These are phyloP conservation scores for Mycena polygramma DNA, from an alignment of 768 basidiomycete genomes.

Conservation along the genomic window DNA sequence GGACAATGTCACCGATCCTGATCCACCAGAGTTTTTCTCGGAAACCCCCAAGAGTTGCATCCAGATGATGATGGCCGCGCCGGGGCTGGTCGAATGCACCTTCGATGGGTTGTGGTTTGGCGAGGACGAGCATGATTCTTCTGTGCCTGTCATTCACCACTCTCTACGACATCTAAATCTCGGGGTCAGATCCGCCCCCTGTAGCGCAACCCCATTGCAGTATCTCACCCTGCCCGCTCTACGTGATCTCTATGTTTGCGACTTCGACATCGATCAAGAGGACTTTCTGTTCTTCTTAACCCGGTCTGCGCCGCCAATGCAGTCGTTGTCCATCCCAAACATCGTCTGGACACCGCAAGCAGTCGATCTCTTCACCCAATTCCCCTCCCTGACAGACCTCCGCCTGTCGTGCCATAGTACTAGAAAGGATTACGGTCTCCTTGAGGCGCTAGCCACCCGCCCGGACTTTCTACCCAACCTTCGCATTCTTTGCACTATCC, in stretches of 20 bases:
- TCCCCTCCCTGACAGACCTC: conserved; percentile 2
- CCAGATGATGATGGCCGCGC: neutral
- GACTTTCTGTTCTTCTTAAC: neutral
- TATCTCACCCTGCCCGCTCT: conserved; percentile 7
- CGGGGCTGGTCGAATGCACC: neutral
- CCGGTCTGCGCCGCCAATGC: conserved; percentile 1
- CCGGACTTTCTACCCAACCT: conserved; percentile 11
- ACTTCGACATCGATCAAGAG: neutral
- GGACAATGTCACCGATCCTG: too few species aligned
- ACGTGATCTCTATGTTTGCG: neutral
- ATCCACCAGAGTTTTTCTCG: neutral
- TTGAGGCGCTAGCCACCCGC: neutral
- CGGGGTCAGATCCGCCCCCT: neutral
- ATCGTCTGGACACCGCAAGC: neutral
- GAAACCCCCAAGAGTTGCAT: neutral
- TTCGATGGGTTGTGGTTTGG: neutral
- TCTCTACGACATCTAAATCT: neutral
- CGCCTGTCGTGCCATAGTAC: neutral
- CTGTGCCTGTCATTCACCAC: neutral
- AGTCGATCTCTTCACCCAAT: neutral
- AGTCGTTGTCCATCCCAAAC: neutral
- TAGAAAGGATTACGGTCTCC: neutral
- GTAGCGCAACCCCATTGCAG: neutral
- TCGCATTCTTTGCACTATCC: conserved; percentile 6
- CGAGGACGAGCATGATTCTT: neutral